These are phyloP conservation scores for Rubia peregrina DNA, from an alignment of 305 asterid species.

Conservation along the genomic window DNA sequence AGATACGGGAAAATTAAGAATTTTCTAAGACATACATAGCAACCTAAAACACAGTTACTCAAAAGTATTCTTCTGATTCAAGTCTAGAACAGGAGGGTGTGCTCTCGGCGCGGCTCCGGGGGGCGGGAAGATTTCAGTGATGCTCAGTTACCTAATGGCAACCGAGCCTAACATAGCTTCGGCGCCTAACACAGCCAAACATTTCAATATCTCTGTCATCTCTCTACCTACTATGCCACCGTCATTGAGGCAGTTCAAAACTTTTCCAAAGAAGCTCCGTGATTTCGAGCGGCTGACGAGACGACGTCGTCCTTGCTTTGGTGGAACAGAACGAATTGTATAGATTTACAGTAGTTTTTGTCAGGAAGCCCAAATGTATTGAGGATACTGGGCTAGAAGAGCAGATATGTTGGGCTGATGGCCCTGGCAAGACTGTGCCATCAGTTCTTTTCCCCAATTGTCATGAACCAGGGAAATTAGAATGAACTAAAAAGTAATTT, in stretches of 20 bases:
- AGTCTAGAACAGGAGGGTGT: no score
- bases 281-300: background rate
- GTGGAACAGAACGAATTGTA: background rate
- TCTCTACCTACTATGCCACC: background rate
- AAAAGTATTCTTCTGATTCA: no score
- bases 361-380: background rate
- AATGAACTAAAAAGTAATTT: no score
- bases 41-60: no score
- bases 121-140: no score
- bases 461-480: no score
- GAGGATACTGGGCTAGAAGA: background rate
- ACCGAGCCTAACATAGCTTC: constrained; percentile 77
- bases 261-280: background rate
- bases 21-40: no score
- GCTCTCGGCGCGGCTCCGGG: no score
- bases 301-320: no score
- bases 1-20: no score
- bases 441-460: no score
- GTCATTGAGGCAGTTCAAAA: no score
- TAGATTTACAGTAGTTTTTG: background rate
- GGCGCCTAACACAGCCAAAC: constrained; percentile 49
- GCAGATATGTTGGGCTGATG: background rate
- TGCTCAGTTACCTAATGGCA: constrained; percentile 20
- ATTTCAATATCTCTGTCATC: constrained; percentile 60
- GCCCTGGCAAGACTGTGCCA: background rate